Conservation (phyloP, 345 rosid species). For the Euphorbia pulcherrima region DNA sequence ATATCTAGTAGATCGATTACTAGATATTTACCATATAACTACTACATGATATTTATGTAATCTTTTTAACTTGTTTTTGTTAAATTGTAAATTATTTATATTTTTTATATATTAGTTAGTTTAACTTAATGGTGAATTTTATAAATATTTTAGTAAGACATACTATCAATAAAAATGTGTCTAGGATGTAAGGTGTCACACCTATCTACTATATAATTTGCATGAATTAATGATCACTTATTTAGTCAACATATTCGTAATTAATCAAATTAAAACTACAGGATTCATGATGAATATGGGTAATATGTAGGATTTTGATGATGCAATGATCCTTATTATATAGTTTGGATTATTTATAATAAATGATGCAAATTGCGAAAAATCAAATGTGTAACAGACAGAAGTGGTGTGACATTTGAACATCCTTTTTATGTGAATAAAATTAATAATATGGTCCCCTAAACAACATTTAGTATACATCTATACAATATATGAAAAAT, state of each 20-base stretch:
- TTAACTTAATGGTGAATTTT: too few relatives aligned
- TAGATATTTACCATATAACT: too few relatives aligned
- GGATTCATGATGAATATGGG: constrained; percentile 26
- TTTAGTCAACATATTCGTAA: constrained; percentile 14
- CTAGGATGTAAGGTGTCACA: background rate
- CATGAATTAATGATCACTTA: background rate
- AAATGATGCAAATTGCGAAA: background rate
- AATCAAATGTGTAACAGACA: background rate
- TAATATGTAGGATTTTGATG: constrained; percentile 2
- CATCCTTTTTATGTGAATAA: background rate
- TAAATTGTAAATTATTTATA: too few relatives aligned
- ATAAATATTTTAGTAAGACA: too few relatives aligned
- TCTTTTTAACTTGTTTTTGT: too few relatives aligned
- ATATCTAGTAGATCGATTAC: too few relatives aligned
- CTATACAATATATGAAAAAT: background rate
- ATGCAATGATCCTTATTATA: constrained; percentile 22
- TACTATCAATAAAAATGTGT: background rate
- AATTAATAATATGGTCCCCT: constrained; percentile 6
- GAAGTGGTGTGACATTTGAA: constrained; percentile 14
- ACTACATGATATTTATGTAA: too few relatives aligned
- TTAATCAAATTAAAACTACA: background rate
- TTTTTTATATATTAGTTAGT: too few relatives aligned
- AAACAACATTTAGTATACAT: too few relatives aligned
- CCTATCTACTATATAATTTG: background rate
- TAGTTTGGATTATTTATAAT: constrained; percentile 5